phyloP scores from a whole-genome alignment of 805 yeast genomes.

The Zygoascus bituminiphila region DNA sequence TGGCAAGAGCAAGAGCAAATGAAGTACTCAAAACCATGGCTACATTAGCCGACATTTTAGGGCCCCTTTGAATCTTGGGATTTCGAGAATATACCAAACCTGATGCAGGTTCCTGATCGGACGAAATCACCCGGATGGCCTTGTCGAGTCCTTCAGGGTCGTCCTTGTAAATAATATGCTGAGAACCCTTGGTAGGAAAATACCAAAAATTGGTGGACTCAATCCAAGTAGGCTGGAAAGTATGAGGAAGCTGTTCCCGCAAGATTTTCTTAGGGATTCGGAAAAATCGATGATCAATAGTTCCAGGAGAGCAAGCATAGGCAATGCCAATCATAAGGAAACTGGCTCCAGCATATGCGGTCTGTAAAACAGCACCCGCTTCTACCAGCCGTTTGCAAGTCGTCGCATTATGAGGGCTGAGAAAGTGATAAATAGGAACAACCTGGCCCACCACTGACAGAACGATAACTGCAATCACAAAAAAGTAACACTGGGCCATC shows the following conservation, averaged over 20 bases:
- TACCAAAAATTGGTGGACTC: constrained; percentile 52
- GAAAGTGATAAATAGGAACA: constrained; percentile 49
- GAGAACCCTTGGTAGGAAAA: constrained; percentile 48
- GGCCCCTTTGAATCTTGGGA: constrained; percentile 25
- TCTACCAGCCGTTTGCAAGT: constrained; percentile 49
- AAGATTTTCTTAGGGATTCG: constrained; percentile 10
- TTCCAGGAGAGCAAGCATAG: constrained; percentile 47
- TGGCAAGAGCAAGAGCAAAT: constrained; percentile 19
- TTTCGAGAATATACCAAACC: constrained; percentile 40
- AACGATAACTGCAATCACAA: constrained; percentile 51
- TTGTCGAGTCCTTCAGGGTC: constrained; percentile 30
- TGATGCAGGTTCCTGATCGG: constrained; percentile 38
- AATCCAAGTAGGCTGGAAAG: constrained; percentile 69
- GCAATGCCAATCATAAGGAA: constrained; percentile 42
- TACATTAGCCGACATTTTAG: constrained; percentile 36
- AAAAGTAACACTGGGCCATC: constrained; percentile 43
- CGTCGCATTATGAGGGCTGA: constrained; percentile 37
- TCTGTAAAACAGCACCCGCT: constrained; percentile 41
- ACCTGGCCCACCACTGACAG: constrained; percentile 61
- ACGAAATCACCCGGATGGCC: constrained; percentile 54
- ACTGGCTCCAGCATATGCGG: constrained; percentile 48
- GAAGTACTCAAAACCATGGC: constrained; percentile 20
- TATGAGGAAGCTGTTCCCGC: constrained; percentile 23
- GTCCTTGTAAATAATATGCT: constrained; percentile 31
- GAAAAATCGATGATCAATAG: constrained; percentile 34